Evolutionary conservation across 306 rosid genomes (phyloP).

Genomic region (Dalbergia cochinchinensis): DNA sequence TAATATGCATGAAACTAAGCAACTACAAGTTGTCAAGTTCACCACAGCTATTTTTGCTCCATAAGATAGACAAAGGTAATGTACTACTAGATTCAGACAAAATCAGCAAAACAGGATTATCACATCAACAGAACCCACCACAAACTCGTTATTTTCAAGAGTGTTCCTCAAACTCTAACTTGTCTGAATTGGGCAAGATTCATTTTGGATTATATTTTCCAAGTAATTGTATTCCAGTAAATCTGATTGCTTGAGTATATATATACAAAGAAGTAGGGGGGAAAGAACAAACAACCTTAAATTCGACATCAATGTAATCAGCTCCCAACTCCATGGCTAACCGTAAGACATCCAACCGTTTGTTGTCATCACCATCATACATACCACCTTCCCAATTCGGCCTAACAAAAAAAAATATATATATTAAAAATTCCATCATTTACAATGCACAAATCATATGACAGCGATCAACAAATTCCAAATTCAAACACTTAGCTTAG

Average conservation of each 20-base stretch:
- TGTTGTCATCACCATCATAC: constrained; percentile 84
- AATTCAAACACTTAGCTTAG: not conserved
- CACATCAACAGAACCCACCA: constrained; percentile 22
- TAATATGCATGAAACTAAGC: constrained; percentile 16
- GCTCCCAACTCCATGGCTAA: constrained; percentile 87
- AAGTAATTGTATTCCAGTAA: constrained; percentile 10
- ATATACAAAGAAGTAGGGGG: not conserved
- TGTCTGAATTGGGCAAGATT: not conserved
- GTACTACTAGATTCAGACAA: not conserved
- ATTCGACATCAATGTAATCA: constrained; percentile 86
- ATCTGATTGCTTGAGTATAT: constrained; percentile 12
- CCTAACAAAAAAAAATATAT: constrained; percentile 44
- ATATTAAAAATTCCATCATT: not conserved
- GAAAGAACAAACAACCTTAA: constrained; percentile 64
- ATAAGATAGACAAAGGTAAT: constrained; percentile 6
- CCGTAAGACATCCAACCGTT: constrained; percentile 69
- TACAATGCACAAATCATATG: not conserved
- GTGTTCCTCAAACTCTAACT: not conserved
- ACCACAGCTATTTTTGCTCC: constrained; percentile 6
- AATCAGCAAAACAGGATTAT: too few species aligned
- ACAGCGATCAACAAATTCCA: not conserved
- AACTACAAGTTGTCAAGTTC: not conserved
- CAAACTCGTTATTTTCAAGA: not conserved
- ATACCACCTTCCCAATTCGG: constrained; percentile 92
- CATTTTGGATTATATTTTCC: not conserved